phyloP scores from a whole-genome alignment of 2,329 filamentous ascomycete genomes.

The Trichoderma sp. region DNA sequence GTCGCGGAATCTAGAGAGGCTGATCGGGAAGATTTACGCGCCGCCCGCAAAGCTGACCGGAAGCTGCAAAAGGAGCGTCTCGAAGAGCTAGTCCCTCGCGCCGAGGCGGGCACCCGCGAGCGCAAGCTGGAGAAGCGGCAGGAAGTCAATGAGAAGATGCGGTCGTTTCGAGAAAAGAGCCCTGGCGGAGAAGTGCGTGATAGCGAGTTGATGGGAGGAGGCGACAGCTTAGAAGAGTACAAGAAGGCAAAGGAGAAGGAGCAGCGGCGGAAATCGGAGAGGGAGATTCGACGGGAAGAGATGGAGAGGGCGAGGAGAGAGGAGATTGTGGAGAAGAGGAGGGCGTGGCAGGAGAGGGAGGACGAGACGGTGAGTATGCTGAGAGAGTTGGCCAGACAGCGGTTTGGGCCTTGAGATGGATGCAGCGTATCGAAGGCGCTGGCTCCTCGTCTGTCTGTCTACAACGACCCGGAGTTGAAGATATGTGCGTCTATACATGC shows the following conservation, averaged over 20 bases:
- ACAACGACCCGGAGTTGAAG: background rate
- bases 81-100: constrained; percentile 80
- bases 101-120: constrained; percentile 80
- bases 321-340: constrained; percentile 77
- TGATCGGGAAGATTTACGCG: constrained; percentile 58
- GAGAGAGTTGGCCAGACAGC: constrained; percentile 73
- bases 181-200: constrained; percentile 58
- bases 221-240: constrained; percentile 64
- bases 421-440: background rate
- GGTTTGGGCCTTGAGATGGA: constrained; percentile 59
- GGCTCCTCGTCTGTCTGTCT: background rate
- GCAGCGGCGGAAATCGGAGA: constrained; percentile 76
- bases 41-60: constrained; percentile 65
- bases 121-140: constrained; percentile 83
- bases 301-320: constrained; percentile 70
- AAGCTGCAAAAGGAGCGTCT: constrained; percentile 68
- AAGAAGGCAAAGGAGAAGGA: constrained; percentile 66
- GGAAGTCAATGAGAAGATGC: constrained; percentile 71
- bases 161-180: constrained; percentile 69
- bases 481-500: background rate
- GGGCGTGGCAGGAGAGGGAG: constrained; percentile 73
- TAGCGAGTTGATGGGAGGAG: constrained; percentile 74
- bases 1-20: constrained; percentile 51
- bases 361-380: constrained; percentile 82
- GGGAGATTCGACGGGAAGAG: constrained; percentile 82